Base-by-base conservation (phyloP, 495 filamentous ascomycete species). In the Talaromyces ruber region DNA sequence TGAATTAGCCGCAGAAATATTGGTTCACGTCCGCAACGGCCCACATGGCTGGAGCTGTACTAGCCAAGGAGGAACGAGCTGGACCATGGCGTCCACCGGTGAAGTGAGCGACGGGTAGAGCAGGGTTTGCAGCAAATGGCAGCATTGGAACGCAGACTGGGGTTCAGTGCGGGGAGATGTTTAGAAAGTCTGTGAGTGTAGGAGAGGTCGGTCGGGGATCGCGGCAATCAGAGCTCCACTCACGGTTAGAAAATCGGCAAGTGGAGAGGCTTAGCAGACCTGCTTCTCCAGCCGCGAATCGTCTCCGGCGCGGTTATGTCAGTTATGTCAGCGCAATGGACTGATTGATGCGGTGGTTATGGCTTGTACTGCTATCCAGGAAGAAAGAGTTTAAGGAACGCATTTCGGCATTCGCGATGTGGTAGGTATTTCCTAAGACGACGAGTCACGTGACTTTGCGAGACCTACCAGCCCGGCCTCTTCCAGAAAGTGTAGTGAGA, bases 241-340 rank as follows among this genome's bases (percentile, higher is more conserved):
- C 59, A 60, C 59, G 59, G 59, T 50, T 51, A 60, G 43, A 47
- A 60, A 50, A 22, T 60, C 59, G 59, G 59, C 59, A 60, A 60
- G 59, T 54, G 51, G 51, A 54, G 51, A 54, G 51, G 6, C 24
- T 52, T 24, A 9, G 21, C 6, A 47, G 39, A 47, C 18, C 50
- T 53, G 39, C 18, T 18, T 45, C 39, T 45, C 14, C 32, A 37
- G 32, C 32, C 7, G 32, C 28, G 28, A 29, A 29, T n/a, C n/a
- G n/a, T n/a, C n/a, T n/a, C n/a, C n/a, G n/a, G n/a, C n/a, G n/a
- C n/a, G n/a, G n/a, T n/a, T n/a, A n/a, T n/a, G n/a, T n/a, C n/a
- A n/a, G n/a, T 37, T 12, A 37, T 37, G 32, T 4, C 45, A 8
- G n/a, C 14, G 45, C 9, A 4, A 6, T 51, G 14, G 45, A 12